Percentiles rank a stretch among this genome's conserved stretches.
phyloP scores from a whole-genome alignment of 148 eudicot species.

The Rhododendron mucronatum region DNA sequence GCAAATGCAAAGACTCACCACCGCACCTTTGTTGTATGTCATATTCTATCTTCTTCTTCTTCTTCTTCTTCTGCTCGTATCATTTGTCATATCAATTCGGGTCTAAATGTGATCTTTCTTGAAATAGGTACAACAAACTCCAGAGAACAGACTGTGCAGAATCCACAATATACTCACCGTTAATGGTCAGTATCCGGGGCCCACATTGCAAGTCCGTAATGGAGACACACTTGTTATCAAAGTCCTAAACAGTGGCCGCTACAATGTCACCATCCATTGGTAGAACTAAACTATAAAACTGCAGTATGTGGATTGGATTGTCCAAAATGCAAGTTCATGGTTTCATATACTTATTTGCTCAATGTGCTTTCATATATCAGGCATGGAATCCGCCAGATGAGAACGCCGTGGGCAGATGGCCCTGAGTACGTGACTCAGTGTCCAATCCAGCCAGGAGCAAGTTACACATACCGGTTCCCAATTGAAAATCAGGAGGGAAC shows the following conservation, averaged over 20 bases:
- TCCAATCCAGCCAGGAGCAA: conserved; percentile 62
- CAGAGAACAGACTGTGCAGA: conserved; percentile 62
- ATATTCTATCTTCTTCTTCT: not conserved
- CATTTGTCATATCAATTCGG: not conserved
- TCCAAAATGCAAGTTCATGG: not conserved
- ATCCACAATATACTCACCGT: conserved; percentile 56
- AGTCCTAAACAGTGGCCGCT: conserved; percentile 57
- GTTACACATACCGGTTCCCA: conserved; percentile 61
- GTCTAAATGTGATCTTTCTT: not conserved
- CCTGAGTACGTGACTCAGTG: conserved; percentile 76
- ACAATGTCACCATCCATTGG: conserved; percentile 79
- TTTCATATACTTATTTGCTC: not conserved
- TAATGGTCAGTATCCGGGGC: conserved; percentile 85
- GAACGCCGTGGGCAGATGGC: conserved; percentile 82
- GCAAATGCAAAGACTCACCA: conserved; percentile 51
- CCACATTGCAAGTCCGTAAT: conserved; percentile 53
- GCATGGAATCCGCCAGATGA: conserved; percentile 68
- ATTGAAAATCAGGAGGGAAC: conserved; percentile 71
- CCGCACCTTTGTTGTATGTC: conserved; percentile 60
- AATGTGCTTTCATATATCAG: conserved; percentile 19
- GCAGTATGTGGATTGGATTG: not conserved
- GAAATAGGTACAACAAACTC: conserved; percentile 54
- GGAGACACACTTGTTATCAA: conserved; percentile 69
- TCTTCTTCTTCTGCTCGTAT: not conserved
- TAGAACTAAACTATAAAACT: conserved; percentile 16